Percentiles rank a stretch among this genome's conserved stretches.
Evolutionary conservation across 495 filamentous ascomycete genomes (phyloP).

Genomic region (Penicillium pancosmium): DNA sequence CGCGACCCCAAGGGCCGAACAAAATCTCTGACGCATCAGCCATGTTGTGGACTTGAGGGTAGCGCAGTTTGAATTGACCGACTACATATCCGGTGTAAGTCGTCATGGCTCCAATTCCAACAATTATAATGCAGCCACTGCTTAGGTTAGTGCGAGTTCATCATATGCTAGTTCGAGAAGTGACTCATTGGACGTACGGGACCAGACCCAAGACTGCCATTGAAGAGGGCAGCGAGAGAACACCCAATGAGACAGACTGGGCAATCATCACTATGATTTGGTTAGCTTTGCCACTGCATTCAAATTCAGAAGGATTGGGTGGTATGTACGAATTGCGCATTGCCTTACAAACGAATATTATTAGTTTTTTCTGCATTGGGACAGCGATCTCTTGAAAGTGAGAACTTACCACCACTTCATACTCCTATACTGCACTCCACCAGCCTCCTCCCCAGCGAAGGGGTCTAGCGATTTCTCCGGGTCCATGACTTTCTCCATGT

Average conservation of each 20-base stretch:
- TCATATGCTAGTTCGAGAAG: background rate
- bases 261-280: conserved; percentile 56
- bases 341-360: conserved; percentile 20
- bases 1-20: conserved; percentile 62
- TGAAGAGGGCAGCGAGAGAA: conserved; percentile 59
- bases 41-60: conserved; percentile 41
- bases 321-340: conserved; percentile 30
- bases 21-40: conserved; percentile 72
- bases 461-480: conserved; percentile 29
- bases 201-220: conserved; percentile 67
- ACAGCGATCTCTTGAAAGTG: background rate
- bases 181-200: conserved; percentile 26
- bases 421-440: conserved; percentile 40
- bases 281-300: background rate
- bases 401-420: conserved; percentile 43
- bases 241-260: conserved; percentile 64
- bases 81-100: conserved; percentile 31
- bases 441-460: conserved; percentile 39
- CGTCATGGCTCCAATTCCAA: conserved; percentile 63
- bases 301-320: background rate
- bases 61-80: conserved; percentile 29
- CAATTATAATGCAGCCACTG: conserved; percentile 37
- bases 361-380: background rate
- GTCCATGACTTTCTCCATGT: conserved; percentile 18
- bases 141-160: background rate